phyloP scores from a whole-genome alignment of 306 rosid genomes.

The Pterocarpus santalinus region DNA sequence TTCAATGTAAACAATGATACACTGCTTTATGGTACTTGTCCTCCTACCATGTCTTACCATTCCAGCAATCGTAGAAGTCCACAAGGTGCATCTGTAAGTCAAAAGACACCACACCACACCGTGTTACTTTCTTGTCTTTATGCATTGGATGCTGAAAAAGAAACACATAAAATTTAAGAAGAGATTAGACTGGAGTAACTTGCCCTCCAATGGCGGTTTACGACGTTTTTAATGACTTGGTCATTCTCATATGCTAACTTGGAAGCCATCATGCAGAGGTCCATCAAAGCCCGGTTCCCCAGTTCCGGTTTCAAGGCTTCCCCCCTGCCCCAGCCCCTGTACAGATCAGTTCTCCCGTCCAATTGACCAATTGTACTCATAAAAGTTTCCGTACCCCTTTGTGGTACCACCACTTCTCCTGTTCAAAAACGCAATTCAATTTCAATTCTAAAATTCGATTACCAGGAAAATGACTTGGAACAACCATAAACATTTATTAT shows the following conservation, averaged over 20 bases:
- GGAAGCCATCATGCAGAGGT: slow-evolving; percentile 81
- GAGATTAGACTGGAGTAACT: slow-evolving; percentile 30
- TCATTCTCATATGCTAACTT: slow-evolving; percentile 83
- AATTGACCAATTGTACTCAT: slow-evolving; percentile 74
- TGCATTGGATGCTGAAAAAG: background rate
- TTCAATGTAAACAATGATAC: slow-evolving; percentile 1
- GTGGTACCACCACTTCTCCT: slow-evolving; percentile 69
- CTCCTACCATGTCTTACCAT: slow-evolving; percentile 55
- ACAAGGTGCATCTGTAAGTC: slow-evolving; percentile 79
- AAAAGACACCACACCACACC: background rate
- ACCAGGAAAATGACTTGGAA: too few relatives aligned
- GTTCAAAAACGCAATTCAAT: slow-evolving; percentile 43
- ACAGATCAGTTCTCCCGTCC: slow-evolving; percentile 63
- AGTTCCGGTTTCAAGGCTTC: slow-evolving; percentile 37
- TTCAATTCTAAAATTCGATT: background rate
- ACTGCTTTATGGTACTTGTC: background rate
- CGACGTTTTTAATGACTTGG: slow-evolving; percentile 51
- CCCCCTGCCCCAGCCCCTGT: slow-evolving; percentile 14
- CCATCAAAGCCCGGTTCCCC: slow-evolving; percentile 65
- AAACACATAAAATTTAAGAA: background rate
- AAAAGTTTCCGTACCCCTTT: slow-evolving; percentile 70
- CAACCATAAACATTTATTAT: background rate
- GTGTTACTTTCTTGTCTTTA: slow-evolving; percentile 3
- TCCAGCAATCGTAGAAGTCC: slow-evolving; percentile 74
- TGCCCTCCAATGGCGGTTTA: slow-evolving; percentile 75